Percentiles rank a stretch among this genome's conserved stretches.
These are phyloP conservation scores for Neonectria punicea DNA, from an alignment of 2,329 filamentous ascomycete species.

Conservation along the genomic window DNA sequence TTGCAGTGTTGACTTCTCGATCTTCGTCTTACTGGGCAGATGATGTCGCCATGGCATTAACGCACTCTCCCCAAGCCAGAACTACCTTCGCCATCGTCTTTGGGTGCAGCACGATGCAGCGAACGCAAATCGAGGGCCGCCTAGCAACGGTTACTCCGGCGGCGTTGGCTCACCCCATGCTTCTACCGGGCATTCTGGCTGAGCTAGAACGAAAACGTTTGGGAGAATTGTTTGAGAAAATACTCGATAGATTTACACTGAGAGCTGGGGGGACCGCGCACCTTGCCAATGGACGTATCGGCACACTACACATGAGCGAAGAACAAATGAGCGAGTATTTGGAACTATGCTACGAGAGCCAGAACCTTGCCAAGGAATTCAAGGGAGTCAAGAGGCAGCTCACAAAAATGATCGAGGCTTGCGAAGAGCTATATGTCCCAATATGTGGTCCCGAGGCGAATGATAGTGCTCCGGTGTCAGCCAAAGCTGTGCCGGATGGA, in stretches of 20 bases:
- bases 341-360: slow-evolving; percentile 15
- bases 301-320: slow-evolving; percentile 6
- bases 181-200: slow-evolving; percentile 14
- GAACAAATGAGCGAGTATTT: slow-evolving; percentile 10
- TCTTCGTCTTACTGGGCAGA: slow-evolving; percentile 4
- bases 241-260: slow-evolving; percentile 7
- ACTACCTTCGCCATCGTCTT: slow-evolving; percentile 9
- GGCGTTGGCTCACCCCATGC: slow-evolving; percentile 7
- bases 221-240: background rate
- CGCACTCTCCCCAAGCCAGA: background rate
- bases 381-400: slow-evolving; percentile 16
- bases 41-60: slow-evolving; percentile 11
- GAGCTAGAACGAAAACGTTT: slow-evolving; percentile 17
- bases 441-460: background rate
- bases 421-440: background rate
- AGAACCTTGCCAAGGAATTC: slow-evolving; percentile 7
- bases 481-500: background rate
- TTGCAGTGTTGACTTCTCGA: slow-evolving; percentile 3
- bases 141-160: background rate
- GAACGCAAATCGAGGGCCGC: background rate
- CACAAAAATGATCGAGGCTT: background rate
- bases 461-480: background rate
- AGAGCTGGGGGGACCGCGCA: background rate
- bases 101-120: slow-evolving; percentile 5
- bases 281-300: background rate